phyloP scores from a whole-genome alignment of 208 protist species.

The Leptomonas seymouri region DNA sequence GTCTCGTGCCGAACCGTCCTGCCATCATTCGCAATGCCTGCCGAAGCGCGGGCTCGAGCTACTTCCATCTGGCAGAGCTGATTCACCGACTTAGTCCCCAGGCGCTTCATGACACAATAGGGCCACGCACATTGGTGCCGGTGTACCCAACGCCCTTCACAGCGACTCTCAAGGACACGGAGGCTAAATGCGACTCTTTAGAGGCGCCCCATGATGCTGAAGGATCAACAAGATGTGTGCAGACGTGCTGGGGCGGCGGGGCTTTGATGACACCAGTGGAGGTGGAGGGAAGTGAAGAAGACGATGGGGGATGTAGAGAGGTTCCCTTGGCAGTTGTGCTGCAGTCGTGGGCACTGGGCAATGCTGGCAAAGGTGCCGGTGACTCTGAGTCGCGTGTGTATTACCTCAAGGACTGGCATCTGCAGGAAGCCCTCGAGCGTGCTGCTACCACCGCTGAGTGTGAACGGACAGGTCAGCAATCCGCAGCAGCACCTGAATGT shows the following conservation, averaged over 20 bases:
- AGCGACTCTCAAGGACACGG: neutral
- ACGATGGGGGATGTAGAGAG: conserved; percentile 16
- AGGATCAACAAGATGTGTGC: neutral
- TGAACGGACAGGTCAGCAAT: neutral
- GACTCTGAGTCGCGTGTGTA: conserved; percentile 5
- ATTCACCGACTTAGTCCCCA: conserved; percentile 29
- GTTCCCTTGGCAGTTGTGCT: conserved; percentile 17
- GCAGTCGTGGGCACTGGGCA: conserved; percentile 13
- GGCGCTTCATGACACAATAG: conserved; percentile 32
- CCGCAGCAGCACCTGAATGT: neutral
- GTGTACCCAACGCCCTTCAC: conserved; percentile 36
- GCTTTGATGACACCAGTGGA: neutral
- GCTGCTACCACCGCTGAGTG: neutral
- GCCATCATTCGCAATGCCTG: conserved; percentile 68
- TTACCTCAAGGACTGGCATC: conserved; percentile 88
- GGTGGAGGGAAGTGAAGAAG: neutral
- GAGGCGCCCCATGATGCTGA: neutral
- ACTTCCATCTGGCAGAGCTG: conserved; percentile 36
- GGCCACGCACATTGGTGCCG: conserved; percentile 42
- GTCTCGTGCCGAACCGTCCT: conserved; percentile 67
- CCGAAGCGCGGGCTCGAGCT: neutral
- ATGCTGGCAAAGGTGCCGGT: neutral
- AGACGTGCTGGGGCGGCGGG: neutral
- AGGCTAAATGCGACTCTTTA: neutral
- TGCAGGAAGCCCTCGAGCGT: conserved; percentile 53